Base-by-base conservation (phyloP, 495 filamentous ascomycete species). In the Neurospora pannonica region DNA sequence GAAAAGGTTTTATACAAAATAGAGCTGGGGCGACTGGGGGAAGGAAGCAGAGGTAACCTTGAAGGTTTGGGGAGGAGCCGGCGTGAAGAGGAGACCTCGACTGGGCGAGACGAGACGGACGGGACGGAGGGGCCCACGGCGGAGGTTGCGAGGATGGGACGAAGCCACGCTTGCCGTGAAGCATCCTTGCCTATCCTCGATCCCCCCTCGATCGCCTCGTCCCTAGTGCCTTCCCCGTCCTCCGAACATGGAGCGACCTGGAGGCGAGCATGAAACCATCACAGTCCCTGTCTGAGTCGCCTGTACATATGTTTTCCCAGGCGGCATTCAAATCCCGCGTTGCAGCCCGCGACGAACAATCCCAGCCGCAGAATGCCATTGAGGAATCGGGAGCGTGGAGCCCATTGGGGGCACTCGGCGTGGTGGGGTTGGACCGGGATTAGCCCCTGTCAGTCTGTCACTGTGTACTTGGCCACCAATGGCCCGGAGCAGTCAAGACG, bases 91-190 rank as follows among this genome's bases (percentile, higher is more conserved):
- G 54, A 67, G 28, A 67, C 54, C 54, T 67, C 54, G 54, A 67
- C 54, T 67, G 13, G 54, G 60, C 73, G 34, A 74, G 69, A 71
- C 71, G 42, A 74, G 73, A 74, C 54, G 13, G 54, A 13, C 24
- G 24, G 54, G 54, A 60, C 21, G 48, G 46, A 54, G 21, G 46
- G 48, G 48, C 21, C 48, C 48, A 60, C 48, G 48, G 21, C 48
- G 21, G 21, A 60, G 21, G 21, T 60, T 13, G 46, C 21, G 21
- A 54, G 46, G 46, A 54, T 54, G n/a, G 46, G 21, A 54, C 46
- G 48, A 60, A 60, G 46, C 21, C 9, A 17, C 38, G 38, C 38
- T 39, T 39, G 38, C 15, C 38, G 42, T n/a, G 19, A 60, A 28
- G 54, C 24, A 67, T 36, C 28, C 54, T 28, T 28, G 54, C 15